These are phyloP conservation scores for Typha latifolia DNA, from an alignment of 176 grass and related monocot species.

Conservation along the genomic window DNA sequence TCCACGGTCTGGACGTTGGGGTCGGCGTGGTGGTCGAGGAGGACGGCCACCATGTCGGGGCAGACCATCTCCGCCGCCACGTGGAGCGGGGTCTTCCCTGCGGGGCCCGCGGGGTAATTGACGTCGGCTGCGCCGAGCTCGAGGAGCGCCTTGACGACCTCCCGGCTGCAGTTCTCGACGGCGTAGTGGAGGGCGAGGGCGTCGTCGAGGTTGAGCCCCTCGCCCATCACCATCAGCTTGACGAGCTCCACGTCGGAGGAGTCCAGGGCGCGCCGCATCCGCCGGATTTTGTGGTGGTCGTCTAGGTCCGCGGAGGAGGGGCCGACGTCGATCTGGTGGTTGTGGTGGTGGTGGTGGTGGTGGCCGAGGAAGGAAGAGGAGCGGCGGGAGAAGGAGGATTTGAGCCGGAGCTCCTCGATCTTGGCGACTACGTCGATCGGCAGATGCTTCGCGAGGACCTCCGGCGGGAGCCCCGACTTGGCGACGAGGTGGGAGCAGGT, in stretches of 20 bases:
- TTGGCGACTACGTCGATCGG: conserved; percentile 79
- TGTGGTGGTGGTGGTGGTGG: conserved; percentile 42
- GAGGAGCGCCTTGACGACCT: conserved; percentile 92
- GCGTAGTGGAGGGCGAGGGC: conserved; percentile 95
- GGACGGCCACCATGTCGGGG: conserved; percentile 98
- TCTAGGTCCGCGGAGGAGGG: conserved; percentile 35
- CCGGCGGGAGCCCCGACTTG: conserved; percentile 82
- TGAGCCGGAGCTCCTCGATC: conserved; percentile 94
- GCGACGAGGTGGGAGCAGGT: conserved; percentile 95
- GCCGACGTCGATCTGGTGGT: conserved; percentile 33
- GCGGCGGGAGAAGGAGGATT: conserved; percentile 56
- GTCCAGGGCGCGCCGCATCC: conserved; percentile 93
- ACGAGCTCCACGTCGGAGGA: conserved; percentile 97
- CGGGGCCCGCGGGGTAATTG: conserved; percentile 73
- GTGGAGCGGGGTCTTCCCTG: conserved; percentile 88
- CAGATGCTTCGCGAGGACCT: conserved; percentile 94
- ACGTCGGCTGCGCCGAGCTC: conserved; percentile 95
- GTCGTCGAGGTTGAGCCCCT: conserved; percentile 95
- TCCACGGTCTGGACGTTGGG: conserved; percentile 96
- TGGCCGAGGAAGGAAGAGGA: neutral
- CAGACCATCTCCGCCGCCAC: conserved; percentile 98
- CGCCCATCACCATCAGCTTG: conserved; percentile 99
- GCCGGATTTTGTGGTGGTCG: conserved; percentile 96
- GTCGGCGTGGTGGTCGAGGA: conserved; percentile 96
- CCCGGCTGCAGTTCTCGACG: conserved; percentile 94